phyloP scores from a whole-genome alignment of 768 basidiomycete species.

The Dentipellis sp. region DNA sequence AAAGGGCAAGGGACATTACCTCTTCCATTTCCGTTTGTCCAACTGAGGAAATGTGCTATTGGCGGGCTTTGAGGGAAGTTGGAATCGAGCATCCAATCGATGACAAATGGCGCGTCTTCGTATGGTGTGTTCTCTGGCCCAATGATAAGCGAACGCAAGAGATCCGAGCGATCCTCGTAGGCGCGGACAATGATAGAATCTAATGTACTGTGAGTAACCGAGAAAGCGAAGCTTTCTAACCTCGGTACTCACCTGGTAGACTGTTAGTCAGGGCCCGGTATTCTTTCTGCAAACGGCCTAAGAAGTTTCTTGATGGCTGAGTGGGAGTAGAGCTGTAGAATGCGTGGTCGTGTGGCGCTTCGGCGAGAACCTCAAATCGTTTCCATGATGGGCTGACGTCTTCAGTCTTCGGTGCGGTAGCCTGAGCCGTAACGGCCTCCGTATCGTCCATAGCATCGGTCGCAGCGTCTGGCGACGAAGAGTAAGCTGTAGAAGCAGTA shows the following conservation, averaged over 20 bases:
- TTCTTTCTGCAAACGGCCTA: constrained; percentile 71
- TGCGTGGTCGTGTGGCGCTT: constrained; percentile 76
- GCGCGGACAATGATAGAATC: constrained; percentile 85
- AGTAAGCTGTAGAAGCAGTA: constrained; percentile 11
- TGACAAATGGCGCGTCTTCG: constrained; percentile 88
- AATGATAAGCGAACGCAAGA: constrained; percentile 82
- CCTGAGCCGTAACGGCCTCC: constrained; percentile 17
- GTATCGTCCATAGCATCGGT: constrained; percentile 19
- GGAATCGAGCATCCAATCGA: constrained; percentile 86
- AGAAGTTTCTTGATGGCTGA: constrained; percentile 65
- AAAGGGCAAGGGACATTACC: constrained; percentile 31
- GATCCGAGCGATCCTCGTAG: constrained; percentile 84
- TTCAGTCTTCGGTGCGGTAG: constrained; percentile 12
- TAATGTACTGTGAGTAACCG: constrained; percentile 17
- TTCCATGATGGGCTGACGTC: constrained; percentile 52
- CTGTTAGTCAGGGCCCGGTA: constrained; percentile 73
- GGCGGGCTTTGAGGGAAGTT: constrained; percentile 81
- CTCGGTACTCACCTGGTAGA: constrained; percentile 57
- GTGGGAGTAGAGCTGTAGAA: constrained; percentile 54
- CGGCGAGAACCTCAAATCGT: constrained; percentile 71
- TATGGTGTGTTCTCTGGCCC: constrained; percentile 95
- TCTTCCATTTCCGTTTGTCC: constrained; percentile 92
- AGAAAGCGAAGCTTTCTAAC: too few relatives aligned
- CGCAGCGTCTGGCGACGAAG: constrained; percentile 20
- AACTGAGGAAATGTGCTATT: constrained; percentile 82